Base-by-base conservation (phyloP, 2,329 filamentous ascomycete species). In the Alternaria brassicae region DNA sequence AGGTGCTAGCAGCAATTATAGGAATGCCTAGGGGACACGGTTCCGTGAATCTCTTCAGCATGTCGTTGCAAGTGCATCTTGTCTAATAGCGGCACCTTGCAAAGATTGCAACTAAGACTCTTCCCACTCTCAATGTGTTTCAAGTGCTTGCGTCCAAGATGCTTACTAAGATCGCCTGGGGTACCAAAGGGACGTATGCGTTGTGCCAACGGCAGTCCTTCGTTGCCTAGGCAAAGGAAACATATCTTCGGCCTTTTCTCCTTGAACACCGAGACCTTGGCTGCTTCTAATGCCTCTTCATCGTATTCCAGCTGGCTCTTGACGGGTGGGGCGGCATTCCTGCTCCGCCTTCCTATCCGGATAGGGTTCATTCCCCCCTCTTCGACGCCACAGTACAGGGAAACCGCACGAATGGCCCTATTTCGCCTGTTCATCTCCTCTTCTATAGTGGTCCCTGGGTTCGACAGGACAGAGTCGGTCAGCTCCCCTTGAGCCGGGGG, bases 221-320 rank as follows among this genome's bases (percentile, higher is more conserved):
- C 2, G 34, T 70, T 70, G 12, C 53, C 58, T 51, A 67, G 17
- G 48, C 47, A 66, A 48, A 60, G 32, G 39, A 66, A 67, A 64
- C 48, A 68, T 62, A 64, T 44, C 32, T 15, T 64, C 23, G 23
- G 65, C 45, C 56, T 66, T 37, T 52, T 60, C n/a, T 66, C 52
- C 40, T 62, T 64, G 40, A 50, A 66, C 15, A 64, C 53, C 6
- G 30, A 49, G 15, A 52, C 25, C n/a, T 39, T 54, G 21, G 65
- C 60, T 54, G 37, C 55, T 62, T 67, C 56, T 54, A 67, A 39
- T 41, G 40, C 62, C 42, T 61, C 21, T 61, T 61, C 37, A 10
- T 62, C 17, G n/a, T 48, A 39, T 17, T 49, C 34, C 28, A 52
- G 53, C 41, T 60, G 40, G 40, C 54, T 64, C 54, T 60, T 64